Percentiles rank a stretch among this genome's conserved stretches.
phyloP scores from a whole-genome alignment of 2,329 filamentous ascomycete genomes.

The Hypocrella siamensis region DNA sequence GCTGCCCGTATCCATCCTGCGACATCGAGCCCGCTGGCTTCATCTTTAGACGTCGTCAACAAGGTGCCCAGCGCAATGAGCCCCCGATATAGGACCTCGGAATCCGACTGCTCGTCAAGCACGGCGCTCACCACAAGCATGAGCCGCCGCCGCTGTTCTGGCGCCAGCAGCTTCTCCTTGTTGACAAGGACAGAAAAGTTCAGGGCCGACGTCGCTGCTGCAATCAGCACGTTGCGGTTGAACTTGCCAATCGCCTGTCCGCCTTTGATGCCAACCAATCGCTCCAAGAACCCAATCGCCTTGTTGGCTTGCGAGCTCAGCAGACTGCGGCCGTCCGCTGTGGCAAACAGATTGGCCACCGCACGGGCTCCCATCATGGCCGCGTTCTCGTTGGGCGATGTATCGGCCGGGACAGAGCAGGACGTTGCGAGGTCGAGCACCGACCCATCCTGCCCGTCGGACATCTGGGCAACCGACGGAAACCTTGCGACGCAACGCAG shows the following conservation, averaged over 20 bases:
- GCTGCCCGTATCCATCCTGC: conserved; percentile 24
- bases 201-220: conserved; percentile 65
- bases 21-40: conserved; percentile 25
- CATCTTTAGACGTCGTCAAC: conserved; percentile 36
- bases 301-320: conserved; percentile 42
- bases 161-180: conserved; percentile 23
- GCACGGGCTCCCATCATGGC: conserved; percentile 74
- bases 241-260: conserved; percentile 31
- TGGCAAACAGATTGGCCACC: conserved; percentile 72
- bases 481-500: conserved; percentile 67
- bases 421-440: conserved; percentile 40
- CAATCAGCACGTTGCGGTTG: conserved; percentile 72
- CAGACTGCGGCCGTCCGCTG: conserved; percentile 51
- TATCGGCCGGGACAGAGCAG: conserved; percentile 27
- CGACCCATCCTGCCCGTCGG: conserved; percentile 34
- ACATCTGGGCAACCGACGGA: conserved; percentile 47
- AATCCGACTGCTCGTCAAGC: conserved; percentile 52
- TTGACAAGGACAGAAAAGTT: conserved; percentile 66
- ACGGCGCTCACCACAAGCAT: conserved; percentile 47
- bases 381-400: conserved; percentile 57
- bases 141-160: conserved; percentile 23
- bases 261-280: conserved; percentile 36
- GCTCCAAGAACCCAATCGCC: conserved; percentile 46
- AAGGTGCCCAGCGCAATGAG: conserved; percentile 69
- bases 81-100: conserved; percentile 69